Conservation (phyloP, 331 rosid genomes). For the Malus hybrid region DNA sequence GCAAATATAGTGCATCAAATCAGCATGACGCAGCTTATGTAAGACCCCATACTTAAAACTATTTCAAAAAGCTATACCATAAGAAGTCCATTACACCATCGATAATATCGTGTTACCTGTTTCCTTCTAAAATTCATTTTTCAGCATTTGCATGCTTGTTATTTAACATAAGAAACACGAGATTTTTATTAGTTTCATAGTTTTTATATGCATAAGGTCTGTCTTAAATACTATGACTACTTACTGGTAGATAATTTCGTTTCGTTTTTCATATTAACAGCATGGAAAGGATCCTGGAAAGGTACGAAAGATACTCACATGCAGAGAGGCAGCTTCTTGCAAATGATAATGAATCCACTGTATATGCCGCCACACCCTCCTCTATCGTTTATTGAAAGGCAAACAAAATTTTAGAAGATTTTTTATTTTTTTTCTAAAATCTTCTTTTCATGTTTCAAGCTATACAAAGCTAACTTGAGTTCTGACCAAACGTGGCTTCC, state of each 20-base stretch:
- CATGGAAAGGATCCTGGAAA: constrained; percentile 83
- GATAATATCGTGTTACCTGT: no score
- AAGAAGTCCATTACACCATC: no score
- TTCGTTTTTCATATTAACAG: constrained; percentile 24
- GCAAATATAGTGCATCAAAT: background rate
- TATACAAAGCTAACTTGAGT: background rate
- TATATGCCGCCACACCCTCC: constrained; percentile 11
- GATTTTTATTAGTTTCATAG: background rate
- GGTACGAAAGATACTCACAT: constrained; percentile 72
- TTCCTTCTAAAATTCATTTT: background rate
- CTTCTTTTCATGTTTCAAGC: background rate
- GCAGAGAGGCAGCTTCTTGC: constrained; percentile 51
- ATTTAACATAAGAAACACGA: background rate
- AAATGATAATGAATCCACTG: constrained; percentile 34
- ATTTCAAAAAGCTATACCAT: background rate
- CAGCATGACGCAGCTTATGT: background rate
- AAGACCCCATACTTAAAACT: background rate
- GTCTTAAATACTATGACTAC: background rate
- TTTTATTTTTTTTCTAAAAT: no score
- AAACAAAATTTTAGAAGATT: background rate
- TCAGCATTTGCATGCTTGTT: background rate
- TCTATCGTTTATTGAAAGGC: background rate
- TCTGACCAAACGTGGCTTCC: background rate
- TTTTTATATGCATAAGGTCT: background rate
- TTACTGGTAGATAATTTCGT: background rate